Evolutionary conservation across 169 alveolate genomes (phyloP).

Genomic region (Cryptosporidium sp.): DNA sequence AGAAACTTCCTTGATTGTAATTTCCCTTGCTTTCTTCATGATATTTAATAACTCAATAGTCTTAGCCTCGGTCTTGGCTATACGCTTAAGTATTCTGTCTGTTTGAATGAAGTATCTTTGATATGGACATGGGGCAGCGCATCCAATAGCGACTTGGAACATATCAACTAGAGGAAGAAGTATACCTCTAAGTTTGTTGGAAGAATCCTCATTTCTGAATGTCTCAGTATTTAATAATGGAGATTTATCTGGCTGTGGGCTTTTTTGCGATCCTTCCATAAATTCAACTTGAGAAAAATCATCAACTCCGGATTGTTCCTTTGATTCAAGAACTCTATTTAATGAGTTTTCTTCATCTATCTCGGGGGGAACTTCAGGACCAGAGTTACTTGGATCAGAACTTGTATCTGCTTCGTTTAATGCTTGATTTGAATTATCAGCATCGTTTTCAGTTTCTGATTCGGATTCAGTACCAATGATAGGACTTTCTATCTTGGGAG

Average conservation of each 20-base stretch:
- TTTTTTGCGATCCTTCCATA: neutral
- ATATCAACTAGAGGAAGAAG: slow-evolving; percentile 48
- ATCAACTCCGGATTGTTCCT: neutral
- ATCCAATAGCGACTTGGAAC: slow-evolving; percentile 46
- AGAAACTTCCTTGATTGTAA: slow-evolving; percentile 55
- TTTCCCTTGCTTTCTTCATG: slow-evolving; percentile 58
- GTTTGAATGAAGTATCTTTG: slow-evolving; percentile 45
- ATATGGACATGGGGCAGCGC: slow-evolving; percentile 61
- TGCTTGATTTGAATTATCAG: neutral
- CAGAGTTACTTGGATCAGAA: neutral
- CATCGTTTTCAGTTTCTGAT: neutral
- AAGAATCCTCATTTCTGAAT: neutral
- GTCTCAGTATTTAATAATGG: neutral
- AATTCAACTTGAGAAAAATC: neutral
- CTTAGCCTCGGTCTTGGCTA: slow-evolving; percentile 38
- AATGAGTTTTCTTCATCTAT: neutral
- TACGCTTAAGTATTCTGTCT: slow-evolving; percentile 41
- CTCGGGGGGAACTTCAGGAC: neutral
- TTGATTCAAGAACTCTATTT: neutral
- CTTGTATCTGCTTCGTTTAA: neutral
- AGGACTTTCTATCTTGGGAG: slow-evolving; percentile 9
- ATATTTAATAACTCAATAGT: slow-evolving; percentile 29
- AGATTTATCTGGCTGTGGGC: neutral
- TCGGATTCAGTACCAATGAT: neutral
- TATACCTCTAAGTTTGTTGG: slow-evolving; percentile 52